These are phyloP conservation scores for Neopestalotiopsis clavispora DNA, from an alignment of 2,329 filamentous ascomycete genomes.

Conservation along the genomic window DNA sequence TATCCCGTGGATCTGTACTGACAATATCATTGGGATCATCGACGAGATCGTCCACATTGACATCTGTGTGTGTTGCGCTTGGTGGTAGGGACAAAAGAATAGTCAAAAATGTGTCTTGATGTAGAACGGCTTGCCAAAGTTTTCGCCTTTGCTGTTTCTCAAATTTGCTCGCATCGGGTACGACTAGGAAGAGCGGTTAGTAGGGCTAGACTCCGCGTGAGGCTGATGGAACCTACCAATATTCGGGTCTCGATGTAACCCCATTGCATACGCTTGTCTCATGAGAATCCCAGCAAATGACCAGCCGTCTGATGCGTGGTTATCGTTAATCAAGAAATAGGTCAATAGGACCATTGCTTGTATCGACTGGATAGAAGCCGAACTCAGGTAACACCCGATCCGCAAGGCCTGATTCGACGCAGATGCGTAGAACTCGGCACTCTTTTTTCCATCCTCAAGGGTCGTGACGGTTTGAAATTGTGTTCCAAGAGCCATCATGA, in stretches of 20 bases:
- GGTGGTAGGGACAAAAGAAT: constrained; percentile 79
- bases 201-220: not conserved
- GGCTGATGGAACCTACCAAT: constrained; percentile 51
- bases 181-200: constrained; percentile 45
- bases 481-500: constrained; percentile 78
- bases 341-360: constrained; percentile 84
- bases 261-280: constrained; percentile 81
- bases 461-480: constrained; percentile 71
- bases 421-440: constrained; percentile 81
- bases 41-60: constrained; percentile 73
- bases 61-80: constrained; percentile 79
- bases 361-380: constrained; percentile 73
- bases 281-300: constrained; percentile 80
- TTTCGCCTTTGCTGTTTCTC: constrained; percentile 82
- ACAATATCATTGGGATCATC: constrained; percentile 66
- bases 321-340: constrained; percentile 86
- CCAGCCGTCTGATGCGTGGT: constrained; percentile 83
- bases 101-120: constrained; percentile 83
- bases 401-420: constrained; percentile 79
- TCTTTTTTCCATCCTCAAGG: constrained; percentile 70
- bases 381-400: constrained; percentile 77
- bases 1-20: constrained; percentile 67
- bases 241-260: constrained; percentile 79
- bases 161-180: constrained; percentile 67
- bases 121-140: constrained; percentile 80